Evolutionary conservation across 225 moss, liverwort and hornwort species (phyloP).

Genomic region (Pseudisothecium myosuroides): DNA sequence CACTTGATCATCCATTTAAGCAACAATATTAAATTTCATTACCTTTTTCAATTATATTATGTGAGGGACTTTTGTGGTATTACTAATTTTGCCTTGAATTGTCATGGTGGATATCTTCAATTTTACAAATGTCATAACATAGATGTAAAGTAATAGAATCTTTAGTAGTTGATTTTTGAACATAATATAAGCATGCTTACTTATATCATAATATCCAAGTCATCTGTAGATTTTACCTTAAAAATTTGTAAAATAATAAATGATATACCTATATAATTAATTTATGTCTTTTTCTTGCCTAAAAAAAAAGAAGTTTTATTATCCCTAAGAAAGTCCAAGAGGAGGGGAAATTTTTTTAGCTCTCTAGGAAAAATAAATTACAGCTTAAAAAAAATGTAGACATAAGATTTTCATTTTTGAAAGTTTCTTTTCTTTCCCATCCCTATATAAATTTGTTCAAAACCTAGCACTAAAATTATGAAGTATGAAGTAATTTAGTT

Average conservation of each 20-base stretch:
- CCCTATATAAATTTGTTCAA: rapidly evolving
- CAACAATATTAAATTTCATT: not conserved
- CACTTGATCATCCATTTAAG: rapidly evolving
- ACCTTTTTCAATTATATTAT: not conserved
- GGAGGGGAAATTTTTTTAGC: no score
- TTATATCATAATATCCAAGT: not conserved
- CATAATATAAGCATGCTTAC: not conserved
- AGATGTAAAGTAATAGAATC: not conserved
- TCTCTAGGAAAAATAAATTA: no score
- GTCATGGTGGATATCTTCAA: not conserved
- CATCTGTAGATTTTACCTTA: not conserved
- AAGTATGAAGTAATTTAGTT: not conserved
- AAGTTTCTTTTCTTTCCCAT: not conserved
- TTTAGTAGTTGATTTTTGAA: not conserved
- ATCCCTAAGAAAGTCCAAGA: rapidly evolving
- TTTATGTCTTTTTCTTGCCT: no score
- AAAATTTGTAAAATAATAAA: no score
- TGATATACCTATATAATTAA: no score
- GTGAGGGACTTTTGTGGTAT: not conserved
- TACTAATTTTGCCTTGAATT: not conserved
- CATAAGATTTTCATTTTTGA: not conserved
- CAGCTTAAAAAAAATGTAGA: not conserved
- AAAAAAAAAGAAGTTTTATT: no score
- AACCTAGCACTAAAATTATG: not conserved
- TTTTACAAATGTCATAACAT: not conserved